Percentiles rank a stretch among this genome's conserved stretches.
phyloP scores from a whole-genome alignment of 1,284 basidiomycete genomes.

The Sporisorium reilianum region DNA sequence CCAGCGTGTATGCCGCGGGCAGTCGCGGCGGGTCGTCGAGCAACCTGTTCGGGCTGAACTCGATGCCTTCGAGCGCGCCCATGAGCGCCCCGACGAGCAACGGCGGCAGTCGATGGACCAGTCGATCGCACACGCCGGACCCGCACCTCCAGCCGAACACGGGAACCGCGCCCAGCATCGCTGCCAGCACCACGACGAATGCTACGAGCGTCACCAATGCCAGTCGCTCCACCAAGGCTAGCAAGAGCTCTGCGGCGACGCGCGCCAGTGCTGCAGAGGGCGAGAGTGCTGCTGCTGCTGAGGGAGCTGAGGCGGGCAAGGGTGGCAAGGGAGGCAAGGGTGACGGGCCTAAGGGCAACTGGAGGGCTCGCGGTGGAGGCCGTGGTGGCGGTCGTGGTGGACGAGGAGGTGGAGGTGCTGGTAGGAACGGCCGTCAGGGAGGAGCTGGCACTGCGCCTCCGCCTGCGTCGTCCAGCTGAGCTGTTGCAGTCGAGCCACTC shows the following conservation, averaged over 20 bases:
- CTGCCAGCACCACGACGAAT: conserved; percentile 16
- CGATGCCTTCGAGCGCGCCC: conserved; percentile 16
- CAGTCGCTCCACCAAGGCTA: neutral
- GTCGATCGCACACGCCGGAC: conserved; percentile 45
- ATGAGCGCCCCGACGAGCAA: conserved; percentile 33
- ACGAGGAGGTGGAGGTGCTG: conserved; percentile 9
- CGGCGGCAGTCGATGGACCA: conserved; percentile 48
- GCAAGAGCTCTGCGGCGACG: conserved; percentile 5
- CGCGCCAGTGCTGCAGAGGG: neutral
- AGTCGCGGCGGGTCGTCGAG: conserved; percentile 25
- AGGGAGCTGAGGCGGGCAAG: neutral
- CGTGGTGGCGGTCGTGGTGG: conserved; percentile 14
- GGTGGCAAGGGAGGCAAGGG: neutral
- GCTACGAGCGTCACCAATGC: conserved; percentile 12
- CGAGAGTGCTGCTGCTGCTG: neutral
- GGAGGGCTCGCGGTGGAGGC: conserved; percentile 16
- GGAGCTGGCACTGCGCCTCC: neutral
- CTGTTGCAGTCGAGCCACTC: no score
- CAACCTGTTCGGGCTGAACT: conserved; percentile 15
- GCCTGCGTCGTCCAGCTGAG: neutral
- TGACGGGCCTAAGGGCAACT: conserved; percentile 4
- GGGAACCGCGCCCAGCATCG: conserved; percentile 7
- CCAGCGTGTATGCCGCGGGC: conserved; percentile 27
- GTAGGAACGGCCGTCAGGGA: neutral
- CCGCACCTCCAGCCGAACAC: neutral